These are phyloP conservation scores for Primulina eburnea DNA, from an alignment of 257 asterid genomes.

Conservation along the genomic window DNA sequence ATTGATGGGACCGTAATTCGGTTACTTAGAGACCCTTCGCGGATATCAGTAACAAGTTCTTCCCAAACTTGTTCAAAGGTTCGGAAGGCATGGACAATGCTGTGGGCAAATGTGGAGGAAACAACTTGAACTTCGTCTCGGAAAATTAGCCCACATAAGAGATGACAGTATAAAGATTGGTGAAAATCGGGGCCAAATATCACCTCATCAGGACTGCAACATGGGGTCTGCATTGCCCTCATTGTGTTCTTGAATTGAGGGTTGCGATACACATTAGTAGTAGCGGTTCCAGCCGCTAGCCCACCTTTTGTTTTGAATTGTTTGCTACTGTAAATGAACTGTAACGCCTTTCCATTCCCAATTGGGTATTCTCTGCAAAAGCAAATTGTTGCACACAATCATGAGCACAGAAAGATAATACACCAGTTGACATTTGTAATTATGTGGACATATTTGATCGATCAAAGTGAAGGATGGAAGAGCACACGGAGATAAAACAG, in stretches of 20 bases:
- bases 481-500: not conserved
- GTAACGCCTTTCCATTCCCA: conserved; percentile 75
- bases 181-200: conserved; percentile 86
- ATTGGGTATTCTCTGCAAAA: conserved; percentile 66
- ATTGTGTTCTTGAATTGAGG: conserved; percentile 69
- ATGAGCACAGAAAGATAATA: not conserved
- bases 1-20: conserved; percentile 65
- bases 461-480: not conserved
- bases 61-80: conserved; percentile 79
- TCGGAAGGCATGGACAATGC: conserved; percentile 85
- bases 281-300: conserved; percentile 89
- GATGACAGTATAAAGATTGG: conserved; percentile 88
- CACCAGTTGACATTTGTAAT: not conserved
- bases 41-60: conserved; percentile 60
- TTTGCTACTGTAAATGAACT: conserved; percentile 84
- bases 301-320: conserved; percentile 97
- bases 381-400: conserved; percentile 1
- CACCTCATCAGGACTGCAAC: conserved; percentile 94
- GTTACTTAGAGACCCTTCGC: conserved; percentile 61
- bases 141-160: conserved; percentile 71
- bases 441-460: not conserved
- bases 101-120: conserved; percentile 83
- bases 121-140: conserved; percentile 71
- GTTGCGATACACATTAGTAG: conserved; percentile 78
- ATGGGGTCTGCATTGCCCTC: conserved; percentile 78